Percentiles rank a stretch among this genome's conserved stretches.
Evolutionary conservation across 805 yeast species (phyloP).

Genomic region (Candida lessepsii): DNA sequence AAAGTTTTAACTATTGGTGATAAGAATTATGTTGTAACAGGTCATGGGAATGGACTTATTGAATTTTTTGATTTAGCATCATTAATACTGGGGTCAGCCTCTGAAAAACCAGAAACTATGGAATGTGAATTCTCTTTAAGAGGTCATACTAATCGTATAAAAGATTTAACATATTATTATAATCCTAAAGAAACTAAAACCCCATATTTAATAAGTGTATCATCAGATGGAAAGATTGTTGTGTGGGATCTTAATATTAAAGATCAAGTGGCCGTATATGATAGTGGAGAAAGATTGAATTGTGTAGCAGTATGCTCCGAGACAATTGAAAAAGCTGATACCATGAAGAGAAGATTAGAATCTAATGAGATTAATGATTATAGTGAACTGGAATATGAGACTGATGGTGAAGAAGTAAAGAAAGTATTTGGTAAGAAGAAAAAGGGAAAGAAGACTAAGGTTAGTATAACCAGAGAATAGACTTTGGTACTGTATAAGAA

Average conservation of each 20-base stretch:
- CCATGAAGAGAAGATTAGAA: constrained; percentile 60
- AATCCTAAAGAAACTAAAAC: constrained; percentile 34
- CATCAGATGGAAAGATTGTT: constrained; percentile 91
- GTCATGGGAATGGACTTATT: constrained; percentile 71
- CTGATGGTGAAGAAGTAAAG: constrained; percentile 66
- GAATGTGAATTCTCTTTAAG: constrained; percentile 58
- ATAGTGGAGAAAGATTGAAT: constrained; percentile 86
- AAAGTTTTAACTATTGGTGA: constrained; percentile 48
- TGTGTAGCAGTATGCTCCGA: constrained; percentile 81
- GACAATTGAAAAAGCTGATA: constrained; percentile 65
- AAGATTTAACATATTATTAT: constrained; percentile 61
- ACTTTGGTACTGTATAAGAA: too few species aligned
- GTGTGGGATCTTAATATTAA: constrained; percentile 70
- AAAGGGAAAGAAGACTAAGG: constrained; percentile 37
- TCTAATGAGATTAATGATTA: constrained; percentile 23
- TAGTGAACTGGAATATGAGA: constrained; percentile 73
- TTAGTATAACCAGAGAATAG: constrained; percentile 58
- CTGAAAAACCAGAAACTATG: constrained; percentile 23
- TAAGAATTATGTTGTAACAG: constrained; percentile 59
- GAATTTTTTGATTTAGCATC: constrained; percentile 49
- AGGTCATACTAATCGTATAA: constrained; percentile 86
- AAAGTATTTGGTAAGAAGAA: constrained; percentile 55
- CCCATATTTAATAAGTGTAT: constrained; percentile 69
- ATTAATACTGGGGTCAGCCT: constrained; percentile 16
- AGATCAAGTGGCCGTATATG: constrained; percentile 88